Conservation (phyloP, 208 protist species). For the Blastocrithidia nonstop region DNA sequence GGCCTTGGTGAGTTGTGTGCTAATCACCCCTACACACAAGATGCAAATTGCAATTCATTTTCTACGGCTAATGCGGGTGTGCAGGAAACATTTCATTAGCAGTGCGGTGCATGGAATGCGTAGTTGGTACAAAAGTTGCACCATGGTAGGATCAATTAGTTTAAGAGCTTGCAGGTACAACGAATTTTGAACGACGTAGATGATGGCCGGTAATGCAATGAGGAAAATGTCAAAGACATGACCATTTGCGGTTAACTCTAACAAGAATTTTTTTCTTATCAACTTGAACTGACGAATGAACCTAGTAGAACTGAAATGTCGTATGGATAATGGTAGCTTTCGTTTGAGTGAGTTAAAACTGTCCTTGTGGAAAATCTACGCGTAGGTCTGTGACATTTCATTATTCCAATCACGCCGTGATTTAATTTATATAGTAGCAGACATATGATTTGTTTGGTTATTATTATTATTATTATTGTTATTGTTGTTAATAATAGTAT, state of each 20-base stretch:
- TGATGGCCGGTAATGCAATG: slow-evolving; percentile 28
- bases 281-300: not conserved
- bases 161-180: slow-evolving; percentile 20
- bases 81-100: slow-evolving; percentile 14
- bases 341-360: not conserved
- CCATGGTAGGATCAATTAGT: slow-evolving; percentile 33
- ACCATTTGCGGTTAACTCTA: not conserved
- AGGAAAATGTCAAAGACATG: slow-evolving; percentile 10
- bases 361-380: too few species aligned
- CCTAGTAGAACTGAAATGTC: not conserved
- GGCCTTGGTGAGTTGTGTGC: not conserved
- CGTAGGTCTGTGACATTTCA: too few species aligned
- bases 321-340: not conserved
- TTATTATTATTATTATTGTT: too few species aligned
- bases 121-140: slow-evolving; percentile 43
- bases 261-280: not conserved
- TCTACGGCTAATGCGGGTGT: not conserved
- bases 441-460: too few species aligned
- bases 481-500: too few species aligned
- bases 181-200: slow-evolving; percentile 42
- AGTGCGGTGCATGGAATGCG: slow-evolving; percentile 38
- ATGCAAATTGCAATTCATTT: slow-evolving; percentile 1
- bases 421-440: too few species aligned
- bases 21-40: not conserved
- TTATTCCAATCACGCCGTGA: too few species aligned